A percentile compares a stretch with the other conserved stretches of the same genome.
Evolutionary conservation across 768 basidiomycete species (phyloP).

Genomic region (Pisolithus orientalis): DNA sequence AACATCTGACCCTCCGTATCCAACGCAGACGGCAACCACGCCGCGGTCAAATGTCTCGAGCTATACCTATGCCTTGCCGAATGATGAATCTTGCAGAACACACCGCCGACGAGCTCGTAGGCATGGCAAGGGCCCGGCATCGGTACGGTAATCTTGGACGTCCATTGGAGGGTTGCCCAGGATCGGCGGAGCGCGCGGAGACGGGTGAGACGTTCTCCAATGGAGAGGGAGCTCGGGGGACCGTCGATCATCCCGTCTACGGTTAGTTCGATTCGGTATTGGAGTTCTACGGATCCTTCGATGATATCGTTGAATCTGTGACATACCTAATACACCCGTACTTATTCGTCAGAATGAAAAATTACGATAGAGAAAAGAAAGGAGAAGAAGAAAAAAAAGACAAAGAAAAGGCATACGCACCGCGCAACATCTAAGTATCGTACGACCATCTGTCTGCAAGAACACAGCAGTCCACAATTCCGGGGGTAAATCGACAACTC

Average conservation of each 20-base stretch:
- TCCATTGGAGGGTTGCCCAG: constrained; percentile 31
- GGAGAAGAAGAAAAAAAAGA: too few relatives aligned
- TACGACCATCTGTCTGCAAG: background rate
- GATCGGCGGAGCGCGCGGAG: constrained; percentile 30
- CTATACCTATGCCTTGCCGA: constrained; percentile 16
- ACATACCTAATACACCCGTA: constrained; percentile 15
- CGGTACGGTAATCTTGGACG: constrained; percentile 15
- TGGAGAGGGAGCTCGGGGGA: constrained; percentile 6
- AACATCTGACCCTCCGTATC: constrained; percentile 5
- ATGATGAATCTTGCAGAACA: constrained; percentile 42
- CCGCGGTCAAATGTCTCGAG: constrained; percentile 20
- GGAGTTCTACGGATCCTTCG: constrained; percentile 26
- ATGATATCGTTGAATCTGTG: constrained; percentile 11
- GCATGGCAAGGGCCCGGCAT: constrained; percentile 37
- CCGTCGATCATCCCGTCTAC: constrained; percentile 31
- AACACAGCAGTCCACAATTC: background rate
- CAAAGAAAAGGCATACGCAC: background rate
- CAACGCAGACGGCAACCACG: constrained; percentile 16
- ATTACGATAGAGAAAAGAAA: too few relatives aligned
- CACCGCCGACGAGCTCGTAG: constrained; percentile 57
- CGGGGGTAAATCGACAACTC: background rate
- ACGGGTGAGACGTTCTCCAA: constrained; percentile 27
- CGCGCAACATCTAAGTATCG: background rate
- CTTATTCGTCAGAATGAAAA: background rate
- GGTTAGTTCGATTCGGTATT: constrained; percentile 34